phyloP scores from a whole-genome alignment of 2,329 filamentous ascomycete species.

The Sclerotinia glacialis region DNA sequence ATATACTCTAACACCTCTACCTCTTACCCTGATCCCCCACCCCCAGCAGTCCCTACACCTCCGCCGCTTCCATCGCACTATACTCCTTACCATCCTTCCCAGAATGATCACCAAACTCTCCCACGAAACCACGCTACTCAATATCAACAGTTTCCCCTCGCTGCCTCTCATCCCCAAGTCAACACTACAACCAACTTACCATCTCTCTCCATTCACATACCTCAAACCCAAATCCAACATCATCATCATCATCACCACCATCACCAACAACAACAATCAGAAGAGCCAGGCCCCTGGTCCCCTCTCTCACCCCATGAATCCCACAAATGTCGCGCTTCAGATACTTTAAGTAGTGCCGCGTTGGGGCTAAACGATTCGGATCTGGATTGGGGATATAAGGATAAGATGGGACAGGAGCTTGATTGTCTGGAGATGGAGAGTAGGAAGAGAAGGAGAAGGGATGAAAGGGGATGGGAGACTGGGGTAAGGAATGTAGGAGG shows the following conservation, averaged over 20 bases:
- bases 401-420: conserved; percentile 17
- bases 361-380: neutral
- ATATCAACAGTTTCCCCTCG: no score
- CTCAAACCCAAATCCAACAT: neutral
- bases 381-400: neutral
- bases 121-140: neutral
- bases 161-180: neutral
- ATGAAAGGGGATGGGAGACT: neutral
- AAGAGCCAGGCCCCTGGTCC: conserved; percentile 12
- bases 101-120: neutral
- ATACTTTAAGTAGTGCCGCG: neutral
- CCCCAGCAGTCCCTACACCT: conserved; percentile 17
- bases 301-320: neutral
- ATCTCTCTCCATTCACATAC: fast-evolving
- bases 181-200: neutral
- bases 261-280: neutral
- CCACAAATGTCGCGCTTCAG: conserved; percentile 7
- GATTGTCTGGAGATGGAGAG: conserved; percentile 3
- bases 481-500: neutral
- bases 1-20: neutral
- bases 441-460: neutral
- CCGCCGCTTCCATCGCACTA: conserved; percentile 1
- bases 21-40: neutral
- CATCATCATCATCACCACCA: neutral
- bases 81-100: neutral